Percentiles rank a stretch among this genome's conserved stretches.
phyloP scores from a whole-genome alignment of 2,329 filamentous ascomycete genomes.

The Cyanodermella asteris region DNA sequence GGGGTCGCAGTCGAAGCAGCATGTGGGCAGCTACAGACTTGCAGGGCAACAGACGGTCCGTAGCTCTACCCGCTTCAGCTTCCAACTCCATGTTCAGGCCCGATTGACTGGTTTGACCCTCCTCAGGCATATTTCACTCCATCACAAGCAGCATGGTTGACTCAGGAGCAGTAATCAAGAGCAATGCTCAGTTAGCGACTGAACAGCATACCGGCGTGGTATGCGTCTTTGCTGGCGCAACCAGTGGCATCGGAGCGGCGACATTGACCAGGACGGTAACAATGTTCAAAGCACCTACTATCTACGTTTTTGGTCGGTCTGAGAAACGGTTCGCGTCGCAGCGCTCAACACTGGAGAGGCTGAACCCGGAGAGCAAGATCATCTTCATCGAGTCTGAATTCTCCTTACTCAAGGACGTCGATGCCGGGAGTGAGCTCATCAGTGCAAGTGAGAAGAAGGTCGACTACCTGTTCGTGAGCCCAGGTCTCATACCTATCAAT shows the following conservation, averaged over 20 bases:
- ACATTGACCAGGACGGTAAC: constrained; percentile 10
- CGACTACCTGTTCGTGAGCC: constrained; percentile 13
- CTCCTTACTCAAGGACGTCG: constrained; percentile 10
- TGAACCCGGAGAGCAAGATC: constrained; percentile 6
- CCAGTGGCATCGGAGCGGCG: constrained; percentile 10
- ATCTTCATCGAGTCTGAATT: constrained; percentile 12
- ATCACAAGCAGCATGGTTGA: too few relatives aligned
- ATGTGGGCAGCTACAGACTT: too few relatives aligned
- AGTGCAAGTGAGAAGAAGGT: constrained; percentile 7
- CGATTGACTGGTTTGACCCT: too few relatives aligned
- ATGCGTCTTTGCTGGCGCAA: constrained; percentile 4
- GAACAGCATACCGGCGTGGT: too few relatives aligned
- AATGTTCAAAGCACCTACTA: constrained; percentile 1
- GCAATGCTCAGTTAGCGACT: too few relatives aligned
- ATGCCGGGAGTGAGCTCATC: constrained; percentile 8
- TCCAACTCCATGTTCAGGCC: too few relatives aligned
- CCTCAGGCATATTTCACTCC: too few relatives aligned
- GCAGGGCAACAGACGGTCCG: too few relatives aligned
- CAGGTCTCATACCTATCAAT: constrained; percentile 8
- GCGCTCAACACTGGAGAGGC: neutral
- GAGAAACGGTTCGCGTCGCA: neutral
- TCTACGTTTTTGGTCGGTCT: constrained; percentile 3
- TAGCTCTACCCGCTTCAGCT: too few relatives aligned
- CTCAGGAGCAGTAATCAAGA: too few relatives aligned
- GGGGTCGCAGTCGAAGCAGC: too few relatives aligned